Conservation (phyloP, 345 rosid genomes). For the Noccaea caerulescens region DNA sequence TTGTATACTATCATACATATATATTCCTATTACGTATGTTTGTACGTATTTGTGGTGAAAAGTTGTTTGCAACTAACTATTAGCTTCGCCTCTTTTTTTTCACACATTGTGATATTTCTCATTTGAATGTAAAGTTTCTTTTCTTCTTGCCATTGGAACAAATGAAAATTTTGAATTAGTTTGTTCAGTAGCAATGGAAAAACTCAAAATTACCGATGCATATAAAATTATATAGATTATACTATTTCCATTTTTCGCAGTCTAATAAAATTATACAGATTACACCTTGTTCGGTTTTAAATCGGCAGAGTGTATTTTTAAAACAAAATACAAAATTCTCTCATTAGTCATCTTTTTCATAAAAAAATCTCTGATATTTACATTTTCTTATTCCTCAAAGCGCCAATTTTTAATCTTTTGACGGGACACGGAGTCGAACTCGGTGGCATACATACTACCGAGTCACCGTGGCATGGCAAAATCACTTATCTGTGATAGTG, state of each 20-base stretch:
- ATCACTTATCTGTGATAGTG: neutral
- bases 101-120: neutral
- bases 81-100: neutral
- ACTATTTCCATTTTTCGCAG: too few relatives aligned
- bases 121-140: neutral
- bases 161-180: neutral
- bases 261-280: too few relatives aligned
- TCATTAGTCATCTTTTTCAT: too few relatives aligned
- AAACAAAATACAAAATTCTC: too few relatives aligned
- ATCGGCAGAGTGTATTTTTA: neutral
- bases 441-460: neutral
- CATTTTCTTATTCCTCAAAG: neutral
- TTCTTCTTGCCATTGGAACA: neutral
- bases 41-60: slow-evolving; percentile 34
- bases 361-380: neutral
- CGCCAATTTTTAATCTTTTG: neutral
- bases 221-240: too few relatives aligned
- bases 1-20: slow-evolving; percentile 39
- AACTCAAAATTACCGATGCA: too few relatives aligned
- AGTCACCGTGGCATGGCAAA: neutral
- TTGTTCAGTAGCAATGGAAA: neutral
- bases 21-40: slow-evolving; percentile 24
- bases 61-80: slow-evolving; percentile 31
- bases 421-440: neutral
- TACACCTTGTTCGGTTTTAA: neutral